Conservation (phyloP, 169 alveolate genomes). For the Eimeria brunetti region DNA sequence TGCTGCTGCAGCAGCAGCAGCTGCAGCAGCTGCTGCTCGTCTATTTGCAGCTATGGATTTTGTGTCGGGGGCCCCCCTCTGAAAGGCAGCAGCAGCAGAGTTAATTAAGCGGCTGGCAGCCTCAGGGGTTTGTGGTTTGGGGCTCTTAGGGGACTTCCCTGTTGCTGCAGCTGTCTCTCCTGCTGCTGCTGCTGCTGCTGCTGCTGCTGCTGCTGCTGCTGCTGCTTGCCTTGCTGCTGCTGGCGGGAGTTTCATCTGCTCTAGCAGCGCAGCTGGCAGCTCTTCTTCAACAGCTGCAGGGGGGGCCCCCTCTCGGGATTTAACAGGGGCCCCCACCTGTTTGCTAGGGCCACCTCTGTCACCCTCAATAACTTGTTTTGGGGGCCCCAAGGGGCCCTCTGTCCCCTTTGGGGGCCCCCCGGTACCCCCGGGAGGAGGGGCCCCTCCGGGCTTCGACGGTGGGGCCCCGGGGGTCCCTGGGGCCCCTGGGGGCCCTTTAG, state of each 20-base stretch:
- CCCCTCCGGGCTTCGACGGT: too few relatives aligned
- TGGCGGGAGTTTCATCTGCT: conserved; percentile 22
- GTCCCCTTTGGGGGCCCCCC: too few relatives aligned
- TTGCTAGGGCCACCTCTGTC: background rate
- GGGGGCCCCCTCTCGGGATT: background rate
- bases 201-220: background rate
- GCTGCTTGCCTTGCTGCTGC: too few relatives aligned
- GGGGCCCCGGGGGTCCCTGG: background rate
- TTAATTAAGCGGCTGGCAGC: background rate
- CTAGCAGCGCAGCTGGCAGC: conserved; percentile 10
- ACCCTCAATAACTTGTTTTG: background rate
- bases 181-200: conserved; percentile 33
- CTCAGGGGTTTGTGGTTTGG: conserved; percentile 6
- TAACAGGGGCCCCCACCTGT: background rate
- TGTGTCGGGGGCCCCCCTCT: background rate
- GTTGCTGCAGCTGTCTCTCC: background rate
- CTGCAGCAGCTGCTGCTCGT: conserved; percentile 16
- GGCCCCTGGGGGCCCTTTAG: background rate
- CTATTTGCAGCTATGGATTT: conserved; percentile 21
- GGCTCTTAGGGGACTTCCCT: background rate
- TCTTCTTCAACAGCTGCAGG: background rate
- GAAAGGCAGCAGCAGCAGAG: conserved; percentile 37
- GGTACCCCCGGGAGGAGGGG: too few relatives aligned
- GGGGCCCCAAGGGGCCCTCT: background rate
- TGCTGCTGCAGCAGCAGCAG: conserved; percentile 3